These are phyloP conservation scores for Teratosphaeria gauchensis DNA, from an alignment of 2,329 filamentous ascomycete genomes.

Conservation along the genomic window DNA sequence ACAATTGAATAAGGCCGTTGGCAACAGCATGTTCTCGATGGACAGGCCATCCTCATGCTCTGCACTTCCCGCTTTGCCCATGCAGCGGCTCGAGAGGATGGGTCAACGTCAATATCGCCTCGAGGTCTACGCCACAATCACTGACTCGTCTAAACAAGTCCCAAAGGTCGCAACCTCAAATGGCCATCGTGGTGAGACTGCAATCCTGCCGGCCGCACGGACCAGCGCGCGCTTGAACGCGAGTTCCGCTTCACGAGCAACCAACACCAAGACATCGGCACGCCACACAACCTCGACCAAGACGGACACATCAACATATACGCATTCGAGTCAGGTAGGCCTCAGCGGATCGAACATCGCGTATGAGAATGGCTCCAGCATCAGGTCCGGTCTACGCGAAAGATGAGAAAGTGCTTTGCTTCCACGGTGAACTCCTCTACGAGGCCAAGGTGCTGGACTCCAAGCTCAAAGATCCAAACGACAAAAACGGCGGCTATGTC, in stretches of 20 bases:
- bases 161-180: not conserved
- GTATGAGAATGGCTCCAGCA: conserved; percentile 51
- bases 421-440: conserved; percentile 94
- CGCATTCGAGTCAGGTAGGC: not conserved
- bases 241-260: not conserved
- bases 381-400: conserved; percentile 46
- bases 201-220: not conserved
- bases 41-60: not conserved
- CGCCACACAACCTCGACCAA: not conserved
- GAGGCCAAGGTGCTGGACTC: conserved; percentile 91
- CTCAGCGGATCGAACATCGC: not conserved
- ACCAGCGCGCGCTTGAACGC: not conserved
- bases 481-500: conserved; percentile 65
- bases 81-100: not conserved
- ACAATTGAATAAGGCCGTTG: not conserved
- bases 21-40: not conserved
- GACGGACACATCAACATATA: not conserved
- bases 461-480: conserved; percentile 49
- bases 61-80: not conserved
- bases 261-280: not conserved
- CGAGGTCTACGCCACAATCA: not conserved
- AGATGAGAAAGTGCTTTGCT: conserved; percentile 92
- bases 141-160: not conserved
- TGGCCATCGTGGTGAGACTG: not conserved
- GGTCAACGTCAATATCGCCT: not conserved